Evolutionary conservation across 1,284 basidiomycete genomes (phyloP), one percentile per base, ranked within the genome.

Genomic region (Cutaneotrichosporon dermatis): DNA sequence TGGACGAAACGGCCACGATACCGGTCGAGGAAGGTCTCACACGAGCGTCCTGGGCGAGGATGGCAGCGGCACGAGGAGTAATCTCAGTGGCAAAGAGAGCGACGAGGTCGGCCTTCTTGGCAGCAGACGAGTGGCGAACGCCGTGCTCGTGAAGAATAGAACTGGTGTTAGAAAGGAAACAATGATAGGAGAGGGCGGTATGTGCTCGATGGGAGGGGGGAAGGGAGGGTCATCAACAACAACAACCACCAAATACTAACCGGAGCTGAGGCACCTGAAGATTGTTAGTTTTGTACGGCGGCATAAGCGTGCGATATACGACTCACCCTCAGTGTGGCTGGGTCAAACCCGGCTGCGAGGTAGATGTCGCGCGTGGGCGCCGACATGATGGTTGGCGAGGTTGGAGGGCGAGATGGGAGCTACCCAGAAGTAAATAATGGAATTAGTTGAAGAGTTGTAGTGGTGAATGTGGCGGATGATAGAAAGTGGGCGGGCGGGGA

Each of bases 31-130:
- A 76, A 4, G 77, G 70, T 53, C 66, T 60, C 25, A 78, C 69
- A 41, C 58, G 65, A 34, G 66, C 67, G 51, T 58, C 64, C 42
- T 61, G 71, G 51, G 59, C 66, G n/a, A 70, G 63, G 8, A 71
- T 60, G 66, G 85, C 86, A 15, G 77, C 72, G 5, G 83, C 80
- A 57, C 84, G 83, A 7, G 85, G 80, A 67, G 83, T 85, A 66
- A 97, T 83, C 75, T 90, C 82, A 40, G 86, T 82, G 60, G 91
- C 85, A 78, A 93, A 98, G 4, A 87, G 79, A 43, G 85, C 81
- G 9, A 97, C 83, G 33, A 98, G 84, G 68, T 90, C 92, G 6
- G 86, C 81, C 78, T 98, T 98, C 63, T 89, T 90, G 69, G 89
- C 88, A 1, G 86, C 85, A 3, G 86, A 84, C 6, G 89, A 85